Evolutionary conservation across 208 protist genomes (phyloP).

Genomic region (Angomonas ambiguus): DNA sequence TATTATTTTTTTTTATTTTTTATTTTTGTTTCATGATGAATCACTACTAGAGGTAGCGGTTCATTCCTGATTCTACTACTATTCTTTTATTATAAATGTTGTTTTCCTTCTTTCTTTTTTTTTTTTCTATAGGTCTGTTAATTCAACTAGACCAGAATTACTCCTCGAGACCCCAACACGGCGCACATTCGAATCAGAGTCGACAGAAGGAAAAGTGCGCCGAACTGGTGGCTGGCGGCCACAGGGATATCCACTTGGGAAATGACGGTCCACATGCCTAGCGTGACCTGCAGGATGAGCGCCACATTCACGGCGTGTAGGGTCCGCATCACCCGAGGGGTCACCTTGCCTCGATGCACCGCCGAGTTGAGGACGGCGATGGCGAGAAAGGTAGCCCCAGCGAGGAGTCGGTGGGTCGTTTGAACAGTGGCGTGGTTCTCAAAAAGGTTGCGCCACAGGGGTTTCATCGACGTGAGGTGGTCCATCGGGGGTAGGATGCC

Average conservation of each 20-base stretch:
- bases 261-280: constrained; percentile 93
- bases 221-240: constrained; percentile 83
- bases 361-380: constrained; percentile 56
- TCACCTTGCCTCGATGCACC: constrained; percentile 31
- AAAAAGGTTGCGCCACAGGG: constrained; percentile 77
- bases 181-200: constrained; percentile 74
- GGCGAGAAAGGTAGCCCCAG: constrained; percentile 36
- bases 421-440: constrained; percentile 82
- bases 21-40: too few relatives aligned
- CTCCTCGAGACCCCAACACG: constrained; percentile 52
- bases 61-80: too few relatives aligned
- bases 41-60: too few relatives aligned
- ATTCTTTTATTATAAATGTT: not conserved
- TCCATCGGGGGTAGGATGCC: constrained; percentile 68
- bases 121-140: constrained; percentile 7
- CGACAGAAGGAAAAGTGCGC: constrained; percentile 76
- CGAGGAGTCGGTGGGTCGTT: constrained; percentile 70
- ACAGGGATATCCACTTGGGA: constrained; percentile 88
- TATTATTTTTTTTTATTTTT: too few relatives aligned
- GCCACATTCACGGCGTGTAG: constrained; percentile 59
- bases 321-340: constrained; percentile 31
- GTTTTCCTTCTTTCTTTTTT: not conserved
- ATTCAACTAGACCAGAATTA: constrained; percentile 31
- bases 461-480: constrained; percentile 61
- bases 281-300: constrained; percentile 68